These are phyloP conservation scores for Trichoderma sp. DNA, from an alignment of 2,329 filamentous ascomycete species.

Conservation along the genomic window DNA sequence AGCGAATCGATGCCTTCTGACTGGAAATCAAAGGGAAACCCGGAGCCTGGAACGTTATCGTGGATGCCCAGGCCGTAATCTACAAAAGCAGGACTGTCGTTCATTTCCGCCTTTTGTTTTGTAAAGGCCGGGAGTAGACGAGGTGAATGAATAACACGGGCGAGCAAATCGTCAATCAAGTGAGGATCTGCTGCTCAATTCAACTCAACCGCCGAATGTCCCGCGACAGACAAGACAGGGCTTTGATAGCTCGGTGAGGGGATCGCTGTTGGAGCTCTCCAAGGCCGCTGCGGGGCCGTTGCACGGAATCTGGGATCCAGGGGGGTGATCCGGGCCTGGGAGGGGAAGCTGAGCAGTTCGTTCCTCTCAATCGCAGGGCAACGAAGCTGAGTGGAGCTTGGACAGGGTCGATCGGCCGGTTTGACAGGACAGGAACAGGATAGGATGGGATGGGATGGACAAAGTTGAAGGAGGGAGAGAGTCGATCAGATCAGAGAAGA, in stretches of 20 bases:
- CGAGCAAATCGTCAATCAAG: neutral
- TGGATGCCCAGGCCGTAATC: slow-evolving; percentile 17
- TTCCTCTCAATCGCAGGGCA: neutral
- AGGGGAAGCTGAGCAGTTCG: slow-evolving; percentile 4
- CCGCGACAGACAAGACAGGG: too few species aligned
- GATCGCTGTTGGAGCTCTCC: neutral
- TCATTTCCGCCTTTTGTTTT: neutral
- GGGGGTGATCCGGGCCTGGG: neutral
- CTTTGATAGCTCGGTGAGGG: neutral
- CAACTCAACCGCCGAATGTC: neutral
- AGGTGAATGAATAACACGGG: neutral
- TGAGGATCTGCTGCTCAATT: neutral
- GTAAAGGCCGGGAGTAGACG: neutral
- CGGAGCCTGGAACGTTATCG: slow-evolving; percentile 3
- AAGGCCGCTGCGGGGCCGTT: slow-evolving; percentile 18
- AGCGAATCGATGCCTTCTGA: neutral
- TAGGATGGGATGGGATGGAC: neutral
- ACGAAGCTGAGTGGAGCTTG: slow-evolving; percentile 12
- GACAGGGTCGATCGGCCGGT: neutral
- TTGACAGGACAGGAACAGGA: neutral
- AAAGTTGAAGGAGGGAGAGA: neutral
- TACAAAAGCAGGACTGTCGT: slow-evolving; percentile 5
- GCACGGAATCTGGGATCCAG: neutral
- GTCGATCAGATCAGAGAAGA: neutral
- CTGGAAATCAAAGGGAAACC: slow-evolving; percentile 11